A percentile compares a stretch with the other conserved stretches of the same genome.
These are phyloP conservation scores for Colletotrichum truncatum DNA, from an alignment of 2,329 filamentous ascomycete genomes.

Conservation along the genomic window DNA sequence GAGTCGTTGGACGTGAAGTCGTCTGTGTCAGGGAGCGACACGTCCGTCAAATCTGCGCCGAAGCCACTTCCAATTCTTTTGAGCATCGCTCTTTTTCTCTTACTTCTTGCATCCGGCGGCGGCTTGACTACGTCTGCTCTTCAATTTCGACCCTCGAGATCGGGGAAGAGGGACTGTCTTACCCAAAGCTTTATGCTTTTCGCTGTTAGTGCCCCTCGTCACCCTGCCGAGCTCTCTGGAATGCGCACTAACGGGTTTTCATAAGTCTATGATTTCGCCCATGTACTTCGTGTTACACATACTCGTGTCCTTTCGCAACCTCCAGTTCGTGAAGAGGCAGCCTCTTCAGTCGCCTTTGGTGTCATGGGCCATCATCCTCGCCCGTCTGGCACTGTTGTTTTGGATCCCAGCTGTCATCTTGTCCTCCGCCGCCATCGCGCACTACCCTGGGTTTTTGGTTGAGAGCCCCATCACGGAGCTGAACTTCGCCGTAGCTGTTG, in stretches of 20 bases:
- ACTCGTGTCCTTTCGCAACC: slow-evolving; percentile 36
- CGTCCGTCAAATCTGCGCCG: slow-evolving; percentile 27
- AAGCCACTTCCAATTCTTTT: slow-evolving; percentile 26
- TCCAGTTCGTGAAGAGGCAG: slow-evolving; percentile 33
- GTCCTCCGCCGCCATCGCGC: slow-evolving; percentile 35
- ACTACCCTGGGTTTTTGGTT: slow-evolving; percentile 32
- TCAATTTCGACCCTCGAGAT: slow-evolving; percentile 23
- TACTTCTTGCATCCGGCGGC: slow-evolving; percentile 25
- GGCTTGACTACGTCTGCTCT: slow-evolving; percentile 29
- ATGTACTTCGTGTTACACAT: slow-evolving; percentile 42
- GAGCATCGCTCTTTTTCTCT: slow-evolving; percentile 20
- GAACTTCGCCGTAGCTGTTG: slow-evolving; percentile 36
- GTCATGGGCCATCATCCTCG: slow-evolving; percentile 39
- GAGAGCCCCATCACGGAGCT: slow-evolving; percentile 32
- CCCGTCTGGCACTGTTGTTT: slow-evolving; percentile 36
- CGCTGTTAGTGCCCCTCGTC: slow-evolving; percentile 1
- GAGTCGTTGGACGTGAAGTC: slow-evolving; percentile 31
- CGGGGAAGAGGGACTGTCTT: slow-evolving; percentile 23
- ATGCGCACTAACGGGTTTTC: not conserved
- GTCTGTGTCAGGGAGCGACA: slow-evolving; percentile 29
- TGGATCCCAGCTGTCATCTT: slow-evolving; percentile 39
- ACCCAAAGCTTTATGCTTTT: slow-evolving; percentile 32
- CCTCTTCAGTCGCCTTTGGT: slow-evolving; percentile 40
- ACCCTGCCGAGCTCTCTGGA: too few relatives aligned
- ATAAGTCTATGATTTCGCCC: slow-evolving; percentile 40